A percentile compares a stretch with the other conserved stretches of the same genome.
Evolutionary conservation across 139 green algal genomes (phyloP).

Genomic region (Tetradesmus obliquus): DNA sequence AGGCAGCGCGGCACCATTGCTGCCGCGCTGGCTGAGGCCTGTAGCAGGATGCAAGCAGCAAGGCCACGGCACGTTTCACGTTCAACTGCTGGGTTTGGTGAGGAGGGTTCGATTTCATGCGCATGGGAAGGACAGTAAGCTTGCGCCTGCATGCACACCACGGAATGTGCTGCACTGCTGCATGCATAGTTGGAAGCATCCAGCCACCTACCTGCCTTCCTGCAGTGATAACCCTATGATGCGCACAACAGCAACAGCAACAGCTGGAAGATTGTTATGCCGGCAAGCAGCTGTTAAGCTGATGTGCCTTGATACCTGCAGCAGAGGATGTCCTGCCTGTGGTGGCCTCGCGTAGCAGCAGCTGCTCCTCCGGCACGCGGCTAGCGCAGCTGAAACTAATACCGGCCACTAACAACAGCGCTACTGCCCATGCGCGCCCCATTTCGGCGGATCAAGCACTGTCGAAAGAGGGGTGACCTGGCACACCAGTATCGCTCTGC

Average conservation of each 20-base stretch:
- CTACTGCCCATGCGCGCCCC: not conserved
- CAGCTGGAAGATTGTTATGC: no score
- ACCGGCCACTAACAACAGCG: not conserved
- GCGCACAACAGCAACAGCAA: not conserved
- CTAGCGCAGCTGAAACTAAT: not conserved
- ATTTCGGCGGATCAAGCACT: not conserved
- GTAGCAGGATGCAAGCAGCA: not conserved
- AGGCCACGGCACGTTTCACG: not conserved
- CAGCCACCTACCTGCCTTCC: no score
- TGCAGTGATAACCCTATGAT: no score
- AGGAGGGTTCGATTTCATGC: no score
- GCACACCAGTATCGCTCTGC: not conserved
- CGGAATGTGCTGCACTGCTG: not conserved
- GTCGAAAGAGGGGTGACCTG: not conserved
- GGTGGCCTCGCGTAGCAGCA: not conserved
- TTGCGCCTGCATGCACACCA: not conserved
- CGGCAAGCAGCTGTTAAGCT: not conserved
- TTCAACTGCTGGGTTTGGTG: no score
- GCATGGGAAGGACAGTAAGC: not conserved
- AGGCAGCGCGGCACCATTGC: slow-evolving; percentile 27
- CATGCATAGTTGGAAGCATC: not conserved
- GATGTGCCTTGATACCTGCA: not conserved
- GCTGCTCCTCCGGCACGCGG: not conserved
- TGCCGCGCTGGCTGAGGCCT: not conserved
- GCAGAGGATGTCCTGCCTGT: not conserved